These are phyloP conservation scores for Lentinus tigrinus DNA, from an alignment of 768 basidiomycete species.

Conservation along the genomic window DNA sequence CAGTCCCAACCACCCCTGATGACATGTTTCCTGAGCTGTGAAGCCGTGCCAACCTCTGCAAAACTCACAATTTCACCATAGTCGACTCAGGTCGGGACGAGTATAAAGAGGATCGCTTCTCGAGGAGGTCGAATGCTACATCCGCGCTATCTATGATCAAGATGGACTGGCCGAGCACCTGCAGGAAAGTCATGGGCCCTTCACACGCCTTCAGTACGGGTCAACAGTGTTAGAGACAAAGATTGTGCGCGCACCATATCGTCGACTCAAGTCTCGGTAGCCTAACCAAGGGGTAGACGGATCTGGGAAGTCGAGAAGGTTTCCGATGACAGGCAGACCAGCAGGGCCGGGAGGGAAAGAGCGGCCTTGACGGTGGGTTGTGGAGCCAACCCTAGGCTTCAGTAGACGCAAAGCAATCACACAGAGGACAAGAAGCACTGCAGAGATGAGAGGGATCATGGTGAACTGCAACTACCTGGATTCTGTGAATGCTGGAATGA, in stretches of 20 bases:
- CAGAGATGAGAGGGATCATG: background rate
- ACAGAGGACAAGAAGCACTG: background rate
- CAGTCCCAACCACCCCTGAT: slow-evolving; percentile 1
- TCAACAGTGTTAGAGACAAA: too few species aligned
- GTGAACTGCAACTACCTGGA: too few species aligned
- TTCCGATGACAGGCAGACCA: slow-evolving; percentile 3
- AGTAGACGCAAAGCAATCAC: background rate
- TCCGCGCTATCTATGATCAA: slow-evolving; percentile 22
- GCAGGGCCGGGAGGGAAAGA: slow-evolving; percentile 7
- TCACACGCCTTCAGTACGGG: background rate
- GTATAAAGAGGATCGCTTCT: slow-evolving; percentile 26
- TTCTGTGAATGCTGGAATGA: too few species aligned
- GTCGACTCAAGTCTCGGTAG: background rate
- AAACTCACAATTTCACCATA: background rate
- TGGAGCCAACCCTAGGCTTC: background rate
- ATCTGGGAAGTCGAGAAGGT: slow-evolving; percentile 4
- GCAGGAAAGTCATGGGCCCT: slow-evolving; percentile 1
- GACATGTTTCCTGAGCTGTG: background rate
- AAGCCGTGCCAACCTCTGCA: background rate
- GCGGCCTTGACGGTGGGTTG: background rate
- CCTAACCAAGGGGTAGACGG: background rate
- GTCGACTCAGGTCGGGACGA: slow-evolving; percentile 20
- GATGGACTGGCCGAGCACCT: background rate
- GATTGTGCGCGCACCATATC: slow-evolving; percentile 1
- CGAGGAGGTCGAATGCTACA: slow-evolving; percentile 25